Evolutionary conservation across 1,284 basidiomycete genomes (phyloP).

Genomic region (Marasmius fiardii): DNA sequence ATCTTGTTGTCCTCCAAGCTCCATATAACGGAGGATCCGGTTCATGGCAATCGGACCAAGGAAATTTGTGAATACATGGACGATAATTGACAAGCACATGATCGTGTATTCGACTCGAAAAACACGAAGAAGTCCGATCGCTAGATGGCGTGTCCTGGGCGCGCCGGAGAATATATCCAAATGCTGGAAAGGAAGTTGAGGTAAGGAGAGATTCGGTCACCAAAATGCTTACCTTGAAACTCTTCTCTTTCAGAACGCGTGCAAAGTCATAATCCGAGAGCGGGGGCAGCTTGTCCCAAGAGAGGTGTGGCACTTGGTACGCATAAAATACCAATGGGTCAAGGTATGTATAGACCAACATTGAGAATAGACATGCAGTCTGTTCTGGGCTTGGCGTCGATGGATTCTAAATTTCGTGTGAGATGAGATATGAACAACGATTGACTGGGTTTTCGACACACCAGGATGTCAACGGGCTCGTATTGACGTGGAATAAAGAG

Average conservation of each 20-base stretch:
- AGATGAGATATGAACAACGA: not conserved
- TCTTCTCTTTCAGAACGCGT: conserved; percentile 33
- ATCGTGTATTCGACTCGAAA: conserved; percentile 39
- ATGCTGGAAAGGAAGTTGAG: conserved; percentile 27
- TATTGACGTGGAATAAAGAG: conserved; percentile 40
- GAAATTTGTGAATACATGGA: conserved; percentile 33
- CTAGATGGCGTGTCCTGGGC: conserved; percentile 30
- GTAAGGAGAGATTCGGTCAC: conserved; percentile 14
- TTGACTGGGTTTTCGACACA: conserved; percentile 16
- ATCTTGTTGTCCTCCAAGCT: conserved; percentile 32
- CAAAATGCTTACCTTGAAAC: conserved; percentile 30
- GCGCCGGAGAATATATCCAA: conserved; percentile 36
- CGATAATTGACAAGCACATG: conserved; percentile 25
- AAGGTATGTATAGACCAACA: conserved; percentile 48
- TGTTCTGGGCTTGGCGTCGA: conserved; percentile 46
- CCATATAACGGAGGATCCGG: conserved; percentile 36
- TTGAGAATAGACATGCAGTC: conserved; percentile 45
- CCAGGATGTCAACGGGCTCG: conserved; percentile 41
- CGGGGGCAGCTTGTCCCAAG: conserved; percentile 36
- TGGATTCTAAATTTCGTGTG: conserved; percentile 3
- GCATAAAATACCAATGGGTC: conserved; percentile 35
- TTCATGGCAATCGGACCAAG: conserved; percentile 50
- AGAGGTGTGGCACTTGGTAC: conserved; percentile 28
- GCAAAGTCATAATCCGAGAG: conserved; percentile 46
- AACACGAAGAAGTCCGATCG: conserved; percentile 28